Evolutionary conservation across 176 grass and related monocot genomes (phyloP).

Genomic region (Ensete ventricosum): DNA sequence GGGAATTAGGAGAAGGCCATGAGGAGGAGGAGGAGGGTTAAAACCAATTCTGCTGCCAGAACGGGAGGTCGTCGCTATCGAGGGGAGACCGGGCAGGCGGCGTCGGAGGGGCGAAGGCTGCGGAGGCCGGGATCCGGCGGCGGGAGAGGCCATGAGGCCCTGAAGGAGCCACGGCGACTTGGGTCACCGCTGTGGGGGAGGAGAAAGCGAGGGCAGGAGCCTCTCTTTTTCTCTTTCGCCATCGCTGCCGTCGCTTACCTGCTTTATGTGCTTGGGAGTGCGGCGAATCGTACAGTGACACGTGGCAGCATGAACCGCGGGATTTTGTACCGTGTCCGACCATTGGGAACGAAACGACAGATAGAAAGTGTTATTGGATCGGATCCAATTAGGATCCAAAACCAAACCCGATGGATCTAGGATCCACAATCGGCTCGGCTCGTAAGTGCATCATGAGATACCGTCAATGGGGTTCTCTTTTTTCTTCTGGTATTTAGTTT

Average conservation of each 20-base stretch:
- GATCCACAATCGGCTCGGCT: too few species aligned
- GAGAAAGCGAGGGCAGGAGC: neutral
- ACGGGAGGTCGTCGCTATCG: slow-evolving; percentile 24
- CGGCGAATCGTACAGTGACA: neutral
- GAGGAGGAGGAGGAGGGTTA: slow-evolving; percentile 41
- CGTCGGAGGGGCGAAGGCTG: slow-evolving; percentile 9
- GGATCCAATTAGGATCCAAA: neutral
- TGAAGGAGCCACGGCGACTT: slow-evolving; percentile 48
- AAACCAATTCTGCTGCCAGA: slow-evolving; percentile 92
- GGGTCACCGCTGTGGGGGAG: neutral
- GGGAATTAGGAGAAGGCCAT: slow-evolving; percentile 70
- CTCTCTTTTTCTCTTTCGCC: neutral
- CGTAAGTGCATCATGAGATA: too few species aligned
- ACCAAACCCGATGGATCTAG: neutral
- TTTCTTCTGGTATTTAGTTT: too few species aligned
- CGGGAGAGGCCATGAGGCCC: slow-evolving; percentile 40
- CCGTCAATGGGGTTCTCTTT: too few species aligned
- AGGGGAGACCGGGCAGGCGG: neutral
- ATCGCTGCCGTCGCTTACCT: too few species aligned
- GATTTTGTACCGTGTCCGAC: too few species aligned
- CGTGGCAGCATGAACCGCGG: neutral
- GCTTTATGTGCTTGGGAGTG: neutral
- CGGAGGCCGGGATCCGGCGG: slow-evolving; percentile 22
- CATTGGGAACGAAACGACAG: too few species aligned
- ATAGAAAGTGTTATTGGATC: neutral